phyloP scores from a whole-genome alignment of 495 filamentous ascomycete species.

The Bombardia bombarda region DNA sequence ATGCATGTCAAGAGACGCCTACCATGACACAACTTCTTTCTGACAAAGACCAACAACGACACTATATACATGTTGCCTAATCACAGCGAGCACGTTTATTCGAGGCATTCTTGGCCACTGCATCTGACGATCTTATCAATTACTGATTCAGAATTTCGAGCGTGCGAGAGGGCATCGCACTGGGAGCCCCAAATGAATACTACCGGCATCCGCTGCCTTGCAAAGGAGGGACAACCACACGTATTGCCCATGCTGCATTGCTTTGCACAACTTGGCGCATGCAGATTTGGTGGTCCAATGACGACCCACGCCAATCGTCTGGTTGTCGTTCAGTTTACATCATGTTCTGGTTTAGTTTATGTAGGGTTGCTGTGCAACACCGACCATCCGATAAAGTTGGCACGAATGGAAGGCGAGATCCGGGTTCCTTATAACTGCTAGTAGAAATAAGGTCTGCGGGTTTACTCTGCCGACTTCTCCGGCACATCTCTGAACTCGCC shows the following conservation, averaged over 20 bases:
- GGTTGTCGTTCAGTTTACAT: neutral
- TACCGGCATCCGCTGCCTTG: neutral
- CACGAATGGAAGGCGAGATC: slow-evolving; percentile 13
- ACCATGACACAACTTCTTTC: too few species aligned
- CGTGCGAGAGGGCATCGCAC: too few species aligned
- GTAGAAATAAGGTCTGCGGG: slow-evolving; percentile 10
- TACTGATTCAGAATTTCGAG: too few species aligned
- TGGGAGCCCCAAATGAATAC: too few species aligned
- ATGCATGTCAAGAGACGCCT: too few species aligned
- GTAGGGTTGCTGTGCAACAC: too few species aligned
- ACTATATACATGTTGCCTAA: too few species aligned
- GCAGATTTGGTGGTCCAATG: neutral
- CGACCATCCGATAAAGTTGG: slow-evolving; percentile 11
- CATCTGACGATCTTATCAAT: too few species aligned
- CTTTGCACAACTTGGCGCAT: neutral
- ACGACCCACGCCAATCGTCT: neutral
- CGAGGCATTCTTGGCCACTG: too few species aligned
- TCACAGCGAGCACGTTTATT: too few species aligned
- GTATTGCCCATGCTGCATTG: neutral
- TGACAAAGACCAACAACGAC: too few species aligned
- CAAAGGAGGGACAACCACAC: too few species aligned
- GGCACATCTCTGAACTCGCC: slow-evolving; percentile 14
- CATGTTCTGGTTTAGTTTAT: neutral
- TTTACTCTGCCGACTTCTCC: slow-evolving; percentile 11
- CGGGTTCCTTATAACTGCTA: slow-evolving; percentile 16